Evolutionary conservation across 2,329 filamentous ascomycete species (phyloP), one percentile per base, ranked within the genome.

Genomic region (Whalleya microplaca): DNA sequence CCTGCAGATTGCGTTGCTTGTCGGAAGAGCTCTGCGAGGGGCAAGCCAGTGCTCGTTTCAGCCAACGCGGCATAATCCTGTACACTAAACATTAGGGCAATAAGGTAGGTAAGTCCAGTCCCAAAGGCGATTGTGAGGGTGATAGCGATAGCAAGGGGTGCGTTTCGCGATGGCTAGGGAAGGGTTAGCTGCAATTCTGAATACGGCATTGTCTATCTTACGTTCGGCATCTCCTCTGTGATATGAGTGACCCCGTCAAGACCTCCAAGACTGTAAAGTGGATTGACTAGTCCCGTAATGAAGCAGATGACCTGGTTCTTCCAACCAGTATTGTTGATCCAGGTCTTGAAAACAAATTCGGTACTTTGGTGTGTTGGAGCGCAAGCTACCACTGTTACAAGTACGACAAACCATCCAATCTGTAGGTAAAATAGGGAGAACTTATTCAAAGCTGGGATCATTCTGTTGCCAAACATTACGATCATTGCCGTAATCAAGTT

Each of bases 311-410:
- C 76, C 51, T 80, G 75, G 53, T 75, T 78, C 32, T 76, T 69
- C 80, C 80, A 83, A 12, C 80, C 80, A 0, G 80, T 82, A 46
- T 80, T 77, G 62, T 82, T 82, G 51, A 80, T 76, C 73, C 78
- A 83, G 1, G 77, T 81, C 40, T 66, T 69, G 63, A 83, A 83
- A 19, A 83, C 80, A 53, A 82, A 82, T n/a, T 76, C 71, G 47
- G 72, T 67, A 47, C 71, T 66, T 18, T 78, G 77, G 53, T 82
- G 75, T 1, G 70, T 72, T 0, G 76, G 76, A 0, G 80, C 78
- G 43, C 72, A 75, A 3, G 79, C 76, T 2, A 75, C 75, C 5
- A 83, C 78, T 0, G 76, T 77, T 52, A 83, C 71, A 55, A 82
- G 72, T 10, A 79, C 76, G 6, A 75, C 72, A 41, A 81, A 70